Conservation (phyloP, 2,329 filamentous ascomycete genomes). For the Trichoderma guizhouense region DNA sequence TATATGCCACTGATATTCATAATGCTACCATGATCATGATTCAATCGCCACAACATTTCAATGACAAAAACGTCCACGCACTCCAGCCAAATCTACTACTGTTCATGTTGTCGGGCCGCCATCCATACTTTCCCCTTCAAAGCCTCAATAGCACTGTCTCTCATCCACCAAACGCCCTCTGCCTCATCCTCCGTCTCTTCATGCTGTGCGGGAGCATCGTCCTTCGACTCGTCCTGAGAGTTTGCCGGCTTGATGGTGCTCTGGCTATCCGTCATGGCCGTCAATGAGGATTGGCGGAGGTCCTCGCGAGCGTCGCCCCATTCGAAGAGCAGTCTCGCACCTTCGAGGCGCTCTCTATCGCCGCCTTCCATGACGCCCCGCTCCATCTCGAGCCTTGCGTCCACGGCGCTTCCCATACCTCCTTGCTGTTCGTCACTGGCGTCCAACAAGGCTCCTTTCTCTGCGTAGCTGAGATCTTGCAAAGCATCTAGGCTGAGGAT, state of each 20-base stretch:
- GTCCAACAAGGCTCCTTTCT: slow-evolving; percentile 61
- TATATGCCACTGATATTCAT: not conserved
- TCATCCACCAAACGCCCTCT: slow-evolving; percentile 51
- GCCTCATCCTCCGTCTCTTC: slow-evolving; percentile 24
- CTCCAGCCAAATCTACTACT: not conserved
- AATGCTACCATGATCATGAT: slow-evolving; percentile 20
- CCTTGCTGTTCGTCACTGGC: slow-evolving; percentile 47
- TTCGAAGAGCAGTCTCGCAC: slow-evolving; percentile 52
- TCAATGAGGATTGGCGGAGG: slow-evolving; percentile 26
- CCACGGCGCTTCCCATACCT: slow-evolving; percentile 55
- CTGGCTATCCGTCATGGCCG: slow-evolving; percentile 32
- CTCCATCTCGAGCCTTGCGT: slow-evolving; percentile 67
- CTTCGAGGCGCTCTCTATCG: slow-evolving; percentile 44
- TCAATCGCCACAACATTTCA: slow-evolving; percentile 10
- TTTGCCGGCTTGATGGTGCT: slow-evolving; percentile 32
- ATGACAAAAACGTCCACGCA: not conserved
- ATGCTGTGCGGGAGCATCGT: slow-evolving; percentile 11
- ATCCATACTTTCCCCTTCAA: slow-evolving; percentile 56
- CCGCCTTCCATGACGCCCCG: slow-evolving; percentile 41
- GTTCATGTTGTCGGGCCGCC: slow-evolving; percentile 37
- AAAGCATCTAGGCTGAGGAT: slow-evolving; percentile 63
- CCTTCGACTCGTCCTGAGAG: slow-evolving; percentile 21
- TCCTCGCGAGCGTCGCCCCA: slow-evolving; percentile 49
- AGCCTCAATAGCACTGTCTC: slow-evolving; percentile 52
- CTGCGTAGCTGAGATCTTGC: slow-evolving; percentile 57